Evolutionary conservation across 73 alveolate species (phyloP).

Genomic region (Durusdinium trenchii): DNA sequence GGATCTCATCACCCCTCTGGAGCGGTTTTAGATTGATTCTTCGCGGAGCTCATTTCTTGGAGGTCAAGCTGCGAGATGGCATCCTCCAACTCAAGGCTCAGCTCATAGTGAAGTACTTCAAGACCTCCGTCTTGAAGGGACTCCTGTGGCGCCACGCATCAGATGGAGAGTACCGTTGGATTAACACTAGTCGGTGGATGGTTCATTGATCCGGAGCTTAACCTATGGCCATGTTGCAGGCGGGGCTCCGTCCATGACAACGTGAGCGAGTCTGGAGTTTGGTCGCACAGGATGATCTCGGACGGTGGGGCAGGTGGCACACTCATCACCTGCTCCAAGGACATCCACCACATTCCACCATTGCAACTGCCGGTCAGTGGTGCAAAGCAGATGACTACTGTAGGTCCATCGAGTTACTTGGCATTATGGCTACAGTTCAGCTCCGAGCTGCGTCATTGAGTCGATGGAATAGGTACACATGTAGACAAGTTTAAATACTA

Average conservation of each 20-base stretch:
- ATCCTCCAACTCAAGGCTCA: not conserved
- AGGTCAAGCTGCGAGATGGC: too few relatives aligned
- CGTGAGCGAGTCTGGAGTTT: not conserved
- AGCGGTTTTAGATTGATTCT: too few relatives aligned
- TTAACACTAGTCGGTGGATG: too few relatives aligned
- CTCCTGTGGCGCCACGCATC: not conserved
- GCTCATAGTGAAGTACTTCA: slow-evolving; percentile 44
- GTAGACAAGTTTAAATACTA: too few relatives aligned
- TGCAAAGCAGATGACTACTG: not conserved
- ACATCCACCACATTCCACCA: not conserved
- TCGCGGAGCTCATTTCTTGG: too few relatives aligned
- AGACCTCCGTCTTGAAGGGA: slow-evolving; percentile 43
- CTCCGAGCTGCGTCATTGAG: too few relatives aligned
- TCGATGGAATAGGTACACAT: too few relatives aligned
- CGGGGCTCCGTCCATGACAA: slow-evolving; percentile 27
- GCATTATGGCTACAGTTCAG: not conserved
- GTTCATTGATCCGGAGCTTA: too few relatives aligned
- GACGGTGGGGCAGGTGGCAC: slow-evolving; percentile 95
- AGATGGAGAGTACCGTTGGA: too few relatives aligned
- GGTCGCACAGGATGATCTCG: slow-evolving; percentile 32
- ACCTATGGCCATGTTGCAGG: too few relatives aligned
- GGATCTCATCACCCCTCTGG: too few relatives aligned
- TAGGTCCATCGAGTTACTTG: not conserved
- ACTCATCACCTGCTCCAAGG: slow-evolving; percentile 51
- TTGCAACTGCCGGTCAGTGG: not conserved